Conservation (phyloP, 2,329 filamentous ascomycete genomes). For the Lasiodiplodia gonubiensis region DNA sequence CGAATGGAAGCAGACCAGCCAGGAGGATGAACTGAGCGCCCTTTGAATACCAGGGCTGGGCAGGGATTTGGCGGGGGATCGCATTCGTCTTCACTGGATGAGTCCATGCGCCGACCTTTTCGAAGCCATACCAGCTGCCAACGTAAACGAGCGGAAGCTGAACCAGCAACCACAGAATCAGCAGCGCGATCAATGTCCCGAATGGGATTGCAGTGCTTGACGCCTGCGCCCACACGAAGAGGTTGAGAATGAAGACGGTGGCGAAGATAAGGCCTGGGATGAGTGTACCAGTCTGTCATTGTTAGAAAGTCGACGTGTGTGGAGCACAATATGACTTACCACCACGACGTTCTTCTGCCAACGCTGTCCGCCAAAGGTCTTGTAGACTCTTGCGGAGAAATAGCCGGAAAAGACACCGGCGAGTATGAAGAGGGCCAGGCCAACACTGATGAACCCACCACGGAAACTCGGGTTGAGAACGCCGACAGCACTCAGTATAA, state of each 20-base stretch:
- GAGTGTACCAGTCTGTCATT: constrained; percentile 67
- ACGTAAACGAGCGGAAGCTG: constrained; percentile 84
- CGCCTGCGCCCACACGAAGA: constrained; percentile 89
- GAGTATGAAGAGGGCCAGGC: constrained; percentile 80
- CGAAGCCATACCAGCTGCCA: constrained; percentile 78
- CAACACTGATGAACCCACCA: constrained; percentile 87
- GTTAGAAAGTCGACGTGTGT: constrained; percentile 33
- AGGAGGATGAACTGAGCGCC: constrained; percentile 69
- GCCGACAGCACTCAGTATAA: constrained; percentile 75
- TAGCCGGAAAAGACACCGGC: constrained; percentile 86
- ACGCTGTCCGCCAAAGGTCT: constrained; percentile 77
- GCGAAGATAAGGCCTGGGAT: constrained; percentile 80
- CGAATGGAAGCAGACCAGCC: constrained; percentile 80
- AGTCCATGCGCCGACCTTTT: constrained; percentile 71
- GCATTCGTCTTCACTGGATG: constrained; percentile 79
- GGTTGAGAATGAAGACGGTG: constrained; percentile 78
- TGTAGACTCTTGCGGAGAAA: constrained; percentile 82
- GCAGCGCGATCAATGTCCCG: constrained; percentile 73
- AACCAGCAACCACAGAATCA: constrained; percentile 81
- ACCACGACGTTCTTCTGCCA: constrained; percentile 76
- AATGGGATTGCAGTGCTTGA: constrained; percentile 88
- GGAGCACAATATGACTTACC: constrained; percentile 18
- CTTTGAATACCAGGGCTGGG: constrained; percentile 75
- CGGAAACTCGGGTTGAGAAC: constrained; percentile 85
- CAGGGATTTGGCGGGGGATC: constrained; percentile 75